Conservation (phyloP, 441 rosid species). For the Gossypium davidsonii region DNA sequence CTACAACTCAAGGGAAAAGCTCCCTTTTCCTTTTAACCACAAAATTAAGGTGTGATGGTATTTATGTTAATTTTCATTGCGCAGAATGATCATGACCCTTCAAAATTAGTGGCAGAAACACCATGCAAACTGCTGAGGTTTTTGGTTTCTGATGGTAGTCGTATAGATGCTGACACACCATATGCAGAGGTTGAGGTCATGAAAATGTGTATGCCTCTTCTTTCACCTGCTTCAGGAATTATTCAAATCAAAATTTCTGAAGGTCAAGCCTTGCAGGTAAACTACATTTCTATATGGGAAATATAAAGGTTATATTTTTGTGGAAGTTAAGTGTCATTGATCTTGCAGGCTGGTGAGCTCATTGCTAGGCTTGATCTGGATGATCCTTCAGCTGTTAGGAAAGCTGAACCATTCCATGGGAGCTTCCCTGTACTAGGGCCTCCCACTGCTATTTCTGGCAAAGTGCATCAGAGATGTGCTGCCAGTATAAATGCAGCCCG, state of each 20-base stretch:
- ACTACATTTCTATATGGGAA: conserved; percentile 10
- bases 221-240: conserved; percentile 97
- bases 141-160: conserved; percentile 86
- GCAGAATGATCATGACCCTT: conserved; percentile 98
- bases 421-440: conserved; percentile 85
- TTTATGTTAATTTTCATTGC: conserved; percentile 18
- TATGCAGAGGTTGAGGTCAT: conserved; percentile 99
- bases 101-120: conserved; percentile 94
- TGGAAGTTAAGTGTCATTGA: conserved; percentile 9
- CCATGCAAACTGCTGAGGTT: conserved; percentile 98
- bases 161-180: conserved; percentile 90
- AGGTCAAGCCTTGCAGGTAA: conserved; percentile 99
- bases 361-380: conserved; percentile 94
- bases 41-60: conserved; percentile 12
- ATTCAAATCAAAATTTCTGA: conserved; percentile 85
- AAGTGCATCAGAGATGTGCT: conserved; percentile 99
- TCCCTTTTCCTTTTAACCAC: not conserved
- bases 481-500: conserved; percentile 92
- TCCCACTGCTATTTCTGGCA: conserved; percentile 94
- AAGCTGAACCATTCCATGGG: conserved; percentile 95
- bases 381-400: conserved; percentile 98
- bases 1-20: conserved; percentile 1
- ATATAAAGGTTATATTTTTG: not conserved
- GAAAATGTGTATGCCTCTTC: conserved; percentile 99
- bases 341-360: conserved; percentile 93